Evolutionary conservation across 352 stramenopile species (phyloP), one percentile per base, ranked within the genome.

Genomic region (Globisporangium barbulae): DNA sequence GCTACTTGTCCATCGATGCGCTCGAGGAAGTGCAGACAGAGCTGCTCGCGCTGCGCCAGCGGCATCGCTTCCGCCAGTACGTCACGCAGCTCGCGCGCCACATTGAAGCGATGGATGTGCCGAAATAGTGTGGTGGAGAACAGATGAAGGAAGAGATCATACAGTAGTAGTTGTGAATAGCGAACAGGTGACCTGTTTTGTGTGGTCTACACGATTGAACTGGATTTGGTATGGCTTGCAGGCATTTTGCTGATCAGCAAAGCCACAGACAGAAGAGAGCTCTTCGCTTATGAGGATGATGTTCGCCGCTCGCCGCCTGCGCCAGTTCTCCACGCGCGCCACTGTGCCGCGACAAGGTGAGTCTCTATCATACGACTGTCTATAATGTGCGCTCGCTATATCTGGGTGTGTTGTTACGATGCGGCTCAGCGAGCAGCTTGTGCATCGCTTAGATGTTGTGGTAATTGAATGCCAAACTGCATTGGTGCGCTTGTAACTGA

Each of bases 61-160:
- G 79, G 21, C 80, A 88, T 70, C 81, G 74, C n/a, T 91, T 91
- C 59, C 76, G 76, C 7, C 70, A 78, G 57, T 83, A 85, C 60
- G 66, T 83, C 39, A 60, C 74, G 3, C 69, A 76, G 44, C 33
- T 78, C 12, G 59, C 54, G 9, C 64, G 62, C 28, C 57, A 61
- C 22, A 50, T 69, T 12, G 63, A 69, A 25, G 45, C n/a, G 31
- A 17, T 62, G 21, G 59, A 59, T 17, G 35, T 21, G 5, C 21
- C 53, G 8, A 59, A 59, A 33, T 59, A 59, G 53, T 59, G 33
- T 59, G 53, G 33, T 49, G 35, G 25, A 47, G 2, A n/a, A 35
- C 6, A 56, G 19, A 56, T 41, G 5, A 5, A 39, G 49, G 5
- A 19, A 12, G 22, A 9, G 8, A 37, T 0, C 31, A 37, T 37